These are phyloP conservation scores for Mucor plumbeus DNA, from an alignment of 371 early-diverging fungal species.

Conservation along the genomic window DNA sequence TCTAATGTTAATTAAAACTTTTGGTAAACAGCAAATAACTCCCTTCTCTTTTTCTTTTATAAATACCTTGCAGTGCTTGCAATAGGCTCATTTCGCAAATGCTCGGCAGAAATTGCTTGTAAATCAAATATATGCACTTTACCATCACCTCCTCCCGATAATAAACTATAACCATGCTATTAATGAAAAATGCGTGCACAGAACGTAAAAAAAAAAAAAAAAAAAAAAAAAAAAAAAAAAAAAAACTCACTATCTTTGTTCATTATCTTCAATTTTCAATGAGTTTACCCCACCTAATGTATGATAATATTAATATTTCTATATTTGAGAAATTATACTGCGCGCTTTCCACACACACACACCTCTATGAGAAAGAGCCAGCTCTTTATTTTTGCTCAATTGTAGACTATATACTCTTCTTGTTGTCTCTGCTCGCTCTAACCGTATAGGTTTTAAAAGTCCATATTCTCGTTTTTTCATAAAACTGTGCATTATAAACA, in stretches of 20 bases:
- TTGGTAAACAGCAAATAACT: no score
- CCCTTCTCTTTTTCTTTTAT: conserved; percentile 4
- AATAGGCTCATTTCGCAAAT: conserved; percentile 47
- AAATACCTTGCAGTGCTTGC: conserved; percentile 51
- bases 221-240: no score
- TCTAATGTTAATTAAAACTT: conserved; percentile 24
- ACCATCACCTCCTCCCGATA: conserved; percentile 75
- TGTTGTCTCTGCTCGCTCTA: conserved; percentile 48
- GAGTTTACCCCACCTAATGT: conserved; percentile 57
- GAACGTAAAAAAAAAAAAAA: no score
- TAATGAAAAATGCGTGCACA: neutral
- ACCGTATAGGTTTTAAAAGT: conserved; percentile 28
- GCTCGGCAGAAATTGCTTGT: conserved; percentile 42
- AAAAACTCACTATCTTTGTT: conserved; percentile 65
- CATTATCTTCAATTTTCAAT: conserved; percentile 61
- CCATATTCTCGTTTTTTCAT: conserved; percentile 46
- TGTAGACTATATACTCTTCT: conserved; percentile 40
- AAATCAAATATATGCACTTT: conserved; percentile 77
- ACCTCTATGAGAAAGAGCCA: conserved; percentile 47
- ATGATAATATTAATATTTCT: no score
- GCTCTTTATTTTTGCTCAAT: conserved; percentile 43
- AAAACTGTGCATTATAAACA: conserved; percentile 36
- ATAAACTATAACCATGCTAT: conserved; percentile 42
- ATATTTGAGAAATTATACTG: neutral
- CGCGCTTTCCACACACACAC: neutral